A percentile compares a stretch with the other conserved stretches of the same genome.
These are phyloP conservation scores for Daucus carota DNA, from an alignment of 129 eudicot genomes.

Conservation along the genomic window DH1_v3.0 NC_030389.2:5336501-5337000, in stretches of 20 bases:
- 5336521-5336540: not conserved
- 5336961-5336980: not conserved
- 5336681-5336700: not conserved
- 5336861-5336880: not conserved
- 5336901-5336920: not conserved
- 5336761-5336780: not conserved
- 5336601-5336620: not conserved
- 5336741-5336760: not conserved
- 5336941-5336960: not conserved
- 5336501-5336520: not conserved
- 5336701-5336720: not conserved
- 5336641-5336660: not conserved
- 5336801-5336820: not conserved
- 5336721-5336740: not conserved
- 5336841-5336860: not conserved
- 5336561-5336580: not conserved
- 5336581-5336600: not conserved
- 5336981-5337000: not conserved
- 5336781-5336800: not conserved
- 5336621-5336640: not conserved
- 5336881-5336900: not conserved
- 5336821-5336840: not conserved
- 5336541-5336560: not conserved
- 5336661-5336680: not conserved
- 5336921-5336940: not conserved